These are phyloP conservation scores for Arabidopsis suecica DNA, from an alignment of 345 rosid genomes.

Conservation along the genomic window DNA sequence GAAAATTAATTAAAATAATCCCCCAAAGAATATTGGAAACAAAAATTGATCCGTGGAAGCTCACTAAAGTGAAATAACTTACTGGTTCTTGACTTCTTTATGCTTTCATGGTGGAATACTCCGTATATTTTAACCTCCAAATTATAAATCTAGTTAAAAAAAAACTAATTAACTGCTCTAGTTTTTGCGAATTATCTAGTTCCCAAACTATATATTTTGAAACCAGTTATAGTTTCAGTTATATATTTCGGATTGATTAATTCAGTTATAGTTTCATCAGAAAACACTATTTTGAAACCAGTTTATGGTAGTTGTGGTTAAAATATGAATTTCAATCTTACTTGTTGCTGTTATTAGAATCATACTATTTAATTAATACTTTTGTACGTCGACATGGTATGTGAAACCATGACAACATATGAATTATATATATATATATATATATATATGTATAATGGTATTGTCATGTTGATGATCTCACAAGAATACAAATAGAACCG, in stretches of 20 bases:
- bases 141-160: neutral
- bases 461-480: constrained; percentile 31
- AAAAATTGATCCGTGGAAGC: neutral
- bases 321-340: neutral
- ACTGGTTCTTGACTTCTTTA: no score
- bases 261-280: neutral
- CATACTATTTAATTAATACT: neutral
- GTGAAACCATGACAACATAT: constrained; percentile 1
- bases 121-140: neutral
- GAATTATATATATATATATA: neutral
- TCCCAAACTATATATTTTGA: neutral
- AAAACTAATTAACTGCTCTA: neutral
- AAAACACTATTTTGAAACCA: neutral
- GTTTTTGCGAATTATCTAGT: neutral
- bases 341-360: constrained; percentile 6
- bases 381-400: constrained; percentile 36
- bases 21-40: neutral
- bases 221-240: neutral
- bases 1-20: neutral
- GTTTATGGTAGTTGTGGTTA: neutral
- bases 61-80: neutral
- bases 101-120: neutral
- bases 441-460: neutral
- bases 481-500: constrained; percentile 33
- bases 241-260: neutral